phyloP scores from a whole-genome alignment of 176 grass and related monocot species.

The Phoenix dactylifera region DNA sequence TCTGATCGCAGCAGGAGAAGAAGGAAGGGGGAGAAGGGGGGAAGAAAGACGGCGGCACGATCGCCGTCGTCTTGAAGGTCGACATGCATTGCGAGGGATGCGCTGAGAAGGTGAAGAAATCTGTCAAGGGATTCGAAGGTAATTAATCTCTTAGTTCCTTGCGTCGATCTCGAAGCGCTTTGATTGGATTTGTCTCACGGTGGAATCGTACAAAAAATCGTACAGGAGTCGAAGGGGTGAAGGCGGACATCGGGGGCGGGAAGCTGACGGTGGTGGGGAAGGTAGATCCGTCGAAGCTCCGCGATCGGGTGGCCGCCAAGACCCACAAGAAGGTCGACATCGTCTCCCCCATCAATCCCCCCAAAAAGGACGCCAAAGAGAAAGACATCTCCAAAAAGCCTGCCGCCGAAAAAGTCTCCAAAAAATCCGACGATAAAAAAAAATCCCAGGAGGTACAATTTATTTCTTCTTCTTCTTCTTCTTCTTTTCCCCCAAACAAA shows the following conservation, averaged over 20 bases:
- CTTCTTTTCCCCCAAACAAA: too few species aligned
- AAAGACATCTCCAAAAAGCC: constrained; percentile 1
- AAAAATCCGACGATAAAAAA: constrained; percentile 1
- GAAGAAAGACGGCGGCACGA: constrained; percentile 1
- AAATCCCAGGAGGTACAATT: not conserved
- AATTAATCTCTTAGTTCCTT: not conserved
- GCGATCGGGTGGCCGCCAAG: constrained; percentile 46
- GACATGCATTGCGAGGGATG: constrained; percentile 91
- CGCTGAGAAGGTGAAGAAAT: constrained; percentile 37
- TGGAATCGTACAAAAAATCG: not conserved
- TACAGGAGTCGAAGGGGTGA: constrained; percentile 70
- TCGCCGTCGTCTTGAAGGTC: constrained; percentile 58
- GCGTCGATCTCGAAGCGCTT: not conserved
- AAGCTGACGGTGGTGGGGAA: constrained; percentile 55
- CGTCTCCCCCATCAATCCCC: constrained; percentile 11
- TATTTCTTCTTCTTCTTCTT: not conserved
- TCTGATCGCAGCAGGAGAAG: not conserved
- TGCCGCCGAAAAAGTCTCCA: not conserved
- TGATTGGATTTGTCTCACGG: not conserved
- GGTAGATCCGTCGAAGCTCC: constrained; percentile 70
- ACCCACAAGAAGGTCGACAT: constrained; percentile 68
- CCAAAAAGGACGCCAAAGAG: constrained; percentile 12
- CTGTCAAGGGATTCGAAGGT: constrained; percentile 53
- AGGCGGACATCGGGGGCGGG: constrained; percentile 42
- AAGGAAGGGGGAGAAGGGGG: not conserved